These are phyloP conservation scores for Colletotrichum agaves DNA, from an alignment of 2,329 filamentous ascomycete species.

Conservation along the genomic window DNA sequence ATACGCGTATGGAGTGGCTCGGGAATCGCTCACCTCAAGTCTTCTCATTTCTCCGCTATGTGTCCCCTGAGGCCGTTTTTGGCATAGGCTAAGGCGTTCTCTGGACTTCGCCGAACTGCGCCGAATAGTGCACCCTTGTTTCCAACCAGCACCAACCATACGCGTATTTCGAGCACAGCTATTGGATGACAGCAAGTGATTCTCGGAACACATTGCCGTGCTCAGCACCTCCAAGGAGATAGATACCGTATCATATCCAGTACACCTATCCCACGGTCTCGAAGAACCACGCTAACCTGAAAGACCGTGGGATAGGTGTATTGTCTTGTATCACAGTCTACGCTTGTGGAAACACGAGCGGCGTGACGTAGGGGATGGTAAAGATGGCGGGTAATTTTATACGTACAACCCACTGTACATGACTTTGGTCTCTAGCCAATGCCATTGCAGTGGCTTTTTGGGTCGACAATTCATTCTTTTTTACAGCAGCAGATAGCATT, in stretches of 20 bases:
- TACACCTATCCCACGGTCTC: no score
- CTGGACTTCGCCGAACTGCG: neutral
- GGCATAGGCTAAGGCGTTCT: constrained; percentile 10
- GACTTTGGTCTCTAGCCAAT: neutral
- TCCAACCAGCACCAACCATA: neutral
- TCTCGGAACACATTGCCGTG: neutral
- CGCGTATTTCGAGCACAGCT: constrained; percentile 18
- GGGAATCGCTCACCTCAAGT: neutral
- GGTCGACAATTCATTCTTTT: neutral
- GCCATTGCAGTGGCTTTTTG: no score
- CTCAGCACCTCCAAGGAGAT: no score
- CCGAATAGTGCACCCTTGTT: neutral
- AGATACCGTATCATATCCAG: no score
- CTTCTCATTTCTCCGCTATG: neutral
- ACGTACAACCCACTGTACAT: no score
- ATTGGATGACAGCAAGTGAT: neutral
- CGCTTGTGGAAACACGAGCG: constrained; percentile 10
- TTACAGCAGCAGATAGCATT: neutral
- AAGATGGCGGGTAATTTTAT: neutral
- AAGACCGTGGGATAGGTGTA: no score
- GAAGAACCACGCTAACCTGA: no score
- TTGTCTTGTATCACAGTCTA: constrained; percentile 5
- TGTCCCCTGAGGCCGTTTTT: neutral
- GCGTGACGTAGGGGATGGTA: neutral
- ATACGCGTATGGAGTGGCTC: constrained; percentile 24